phyloP scores from a whole-genome alignment of 139 green algal species.

The Coelastrella sp. region DNA sequence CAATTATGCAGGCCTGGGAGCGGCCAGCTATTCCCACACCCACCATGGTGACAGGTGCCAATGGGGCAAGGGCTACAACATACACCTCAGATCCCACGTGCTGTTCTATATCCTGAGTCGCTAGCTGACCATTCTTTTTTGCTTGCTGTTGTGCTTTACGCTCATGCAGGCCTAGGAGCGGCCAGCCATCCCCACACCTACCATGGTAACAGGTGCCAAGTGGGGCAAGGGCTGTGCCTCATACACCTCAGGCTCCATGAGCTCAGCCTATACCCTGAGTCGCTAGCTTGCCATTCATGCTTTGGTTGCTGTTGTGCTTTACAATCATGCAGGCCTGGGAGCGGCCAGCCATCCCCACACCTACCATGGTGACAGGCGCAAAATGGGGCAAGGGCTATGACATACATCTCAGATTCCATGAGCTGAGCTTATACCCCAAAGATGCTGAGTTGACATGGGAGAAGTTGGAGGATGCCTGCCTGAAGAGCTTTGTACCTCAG shows the following conservation, averaged over 20 bases:
- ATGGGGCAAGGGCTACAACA: constrained; percentile 43
- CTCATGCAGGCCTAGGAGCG: constrained; percentile 18
- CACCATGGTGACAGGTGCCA: not conserved
- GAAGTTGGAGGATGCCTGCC: constrained; percentile 76
- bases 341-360: not conserved
- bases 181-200: not conserved
- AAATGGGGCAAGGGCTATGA: constrained; percentile 44
- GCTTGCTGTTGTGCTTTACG: too few species aligned
- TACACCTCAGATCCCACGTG: constrained; percentile 60
- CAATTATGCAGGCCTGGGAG: constrained; percentile 19
- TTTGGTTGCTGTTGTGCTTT: not conserved
- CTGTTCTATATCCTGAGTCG: too few species aligned
- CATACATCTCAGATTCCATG: constrained; percentile 65
- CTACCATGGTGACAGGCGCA: not conserved
- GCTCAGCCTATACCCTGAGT: constrained; percentile 67
- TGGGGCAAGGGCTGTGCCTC: too few species aligned
- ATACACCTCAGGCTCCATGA: constrained; percentile 55
- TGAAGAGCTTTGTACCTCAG: constrained; percentile 71
- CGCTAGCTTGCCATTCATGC: too few species aligned
- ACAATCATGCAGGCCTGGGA: constrained; percentile 3
- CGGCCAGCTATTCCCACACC: not conserved
- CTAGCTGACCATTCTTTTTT: too few species aligned
- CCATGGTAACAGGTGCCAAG: not conserved
- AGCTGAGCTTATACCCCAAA: constrained; percentile 61
- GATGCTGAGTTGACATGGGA: constrained; percentile 80